Base-by-base conservation (phyloP, 768 basidiomycete species). In the Amanita rimosa region DNA sequence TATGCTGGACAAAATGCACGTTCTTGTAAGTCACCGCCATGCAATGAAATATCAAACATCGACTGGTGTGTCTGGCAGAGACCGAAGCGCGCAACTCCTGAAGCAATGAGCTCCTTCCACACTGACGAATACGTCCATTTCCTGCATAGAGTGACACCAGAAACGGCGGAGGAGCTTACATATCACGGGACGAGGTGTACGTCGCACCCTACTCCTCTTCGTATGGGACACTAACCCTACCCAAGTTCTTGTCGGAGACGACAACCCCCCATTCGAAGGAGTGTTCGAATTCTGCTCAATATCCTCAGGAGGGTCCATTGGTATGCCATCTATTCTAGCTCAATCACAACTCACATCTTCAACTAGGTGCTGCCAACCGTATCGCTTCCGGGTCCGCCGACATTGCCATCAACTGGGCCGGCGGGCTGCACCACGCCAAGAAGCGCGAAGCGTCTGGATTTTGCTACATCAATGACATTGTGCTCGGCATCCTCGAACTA, bases 401-500 rank as follows among this genome's bases (percentile, higher is more conserved):
- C 64, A 97, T 98, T 46, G 83, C 84, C 0, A 89, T 97, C 53
- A 96, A 97, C 67, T 97, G 94, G 96, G 92, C 96, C 0, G 96
- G 96, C 7, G 96, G 96, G 2, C 75, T 99, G 3, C 96, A 99
- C 66, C 96, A 99, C 64, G 96, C 96, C n/a, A 99, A 99, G 69
- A 98, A 97, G 64, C 79, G 88, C 48, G 96, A 97, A 68, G 96
- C 95, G 0, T 89, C 87, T 6, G 96, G 96, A 11, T 99, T 99
- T 67, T 99, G 96, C 72, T 99, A 98, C 71, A 84, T 98, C 67
- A 99, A 99, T 64, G 89, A 94, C 64, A 99, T 97, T 61, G 93
- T 96, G 0, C 81, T 98, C 21, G 85, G 82, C 38, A 95, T 96
- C 34, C 75, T 99, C 42, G 95, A 96, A 63, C 81, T 99, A 6